Evolutionary conservation across 2,329 filamentous ascomycete species (phyloP), one percentile per base, ranked within the genome.

Genomic region (Alternaria viburni): DNA sequence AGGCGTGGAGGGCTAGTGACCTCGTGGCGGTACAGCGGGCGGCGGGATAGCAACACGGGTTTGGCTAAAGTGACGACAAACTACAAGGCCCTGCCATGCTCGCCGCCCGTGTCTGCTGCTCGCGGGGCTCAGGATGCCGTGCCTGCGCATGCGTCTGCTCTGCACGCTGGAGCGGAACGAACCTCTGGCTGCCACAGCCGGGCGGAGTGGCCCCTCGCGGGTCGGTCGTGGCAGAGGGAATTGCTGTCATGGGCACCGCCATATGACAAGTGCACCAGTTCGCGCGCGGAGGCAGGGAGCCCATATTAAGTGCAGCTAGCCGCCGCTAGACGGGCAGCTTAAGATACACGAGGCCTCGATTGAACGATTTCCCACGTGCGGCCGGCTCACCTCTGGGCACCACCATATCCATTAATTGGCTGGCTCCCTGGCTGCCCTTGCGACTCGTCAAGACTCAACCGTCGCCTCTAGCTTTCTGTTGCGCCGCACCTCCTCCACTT

Each of bases 341-440:
- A 59, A 76, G 76, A 79, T 78, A 75, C 74, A 78, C 76, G 77
- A 78, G 71, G 73, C 68, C 75, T 74, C 76, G 74, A 77, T 77
- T 77, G 71, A 75, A 75, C 75, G 73, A 78, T 78, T 73, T 77
- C 71, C 76, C 77, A 79, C 77, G 76, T 79, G 76, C 70, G 66
- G 55, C 50, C 69, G 72, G 61, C 70, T 71, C 66, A 64, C 65
- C 67, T 59, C 70, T 72, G 68, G 69, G 74, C 72, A 59, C 57
- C 70, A 65, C 52, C 65, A 62, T 66, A 47, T 32, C 62, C 69
- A 71, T 68, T 69, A 69, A 77, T 79, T 77, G 74, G 75, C 68
- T 70, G 59, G 30, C 57, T 63, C 67, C 59, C 26, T 61, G 65
- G 70, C 65, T 67, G 68, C 58, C 69, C 69, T 62, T 47, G 32